These are phyloP conservation scores for Gentiana straminea DNA, from an alignment of 257 asterid genomes.

Conservation along the genomic window DNA sequence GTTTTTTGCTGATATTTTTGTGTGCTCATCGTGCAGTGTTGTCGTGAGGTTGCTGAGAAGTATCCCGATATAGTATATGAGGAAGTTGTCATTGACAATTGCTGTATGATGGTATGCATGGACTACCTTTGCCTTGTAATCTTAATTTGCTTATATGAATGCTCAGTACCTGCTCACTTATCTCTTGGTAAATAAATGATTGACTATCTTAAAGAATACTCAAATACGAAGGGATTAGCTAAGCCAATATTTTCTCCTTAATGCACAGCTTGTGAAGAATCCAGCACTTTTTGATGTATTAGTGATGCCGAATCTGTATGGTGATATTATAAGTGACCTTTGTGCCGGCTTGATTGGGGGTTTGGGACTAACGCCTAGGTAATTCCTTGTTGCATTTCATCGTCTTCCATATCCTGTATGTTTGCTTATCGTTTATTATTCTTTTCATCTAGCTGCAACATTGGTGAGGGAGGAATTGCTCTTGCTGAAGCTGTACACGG, in stretches of 20 bases:
- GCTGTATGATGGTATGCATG: conserved; percentile 81
- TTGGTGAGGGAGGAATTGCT: conserved; percentile 97
- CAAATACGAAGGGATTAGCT: neutral
- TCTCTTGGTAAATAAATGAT: neutral
- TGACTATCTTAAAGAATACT: neutral
- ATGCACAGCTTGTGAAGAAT: conserved; percentile 72
- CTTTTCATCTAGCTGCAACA: conserved; percentile 46
- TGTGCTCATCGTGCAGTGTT: conserved; percentile 49
- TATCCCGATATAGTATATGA: conserved; percentile 79
- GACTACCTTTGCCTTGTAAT: conserved; percentile 5
- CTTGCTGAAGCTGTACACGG: conserved; percentile 99
- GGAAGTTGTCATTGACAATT: conserved; percentile 94
- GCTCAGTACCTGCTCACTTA: neutral
- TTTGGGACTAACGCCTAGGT: conserved; percentile 95
- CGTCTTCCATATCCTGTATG: neutral
- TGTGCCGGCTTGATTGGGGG: conserved; percentile 96
- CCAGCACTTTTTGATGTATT: conserved; percentile 75
- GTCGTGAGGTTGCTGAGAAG: conserved; percentile 93
- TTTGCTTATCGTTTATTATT: neutral
- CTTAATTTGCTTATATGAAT: neutral
- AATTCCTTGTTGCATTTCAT: conserved; percentile 1
- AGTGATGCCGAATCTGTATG: conserved; percentile 55
- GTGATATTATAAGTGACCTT: conserved; percentile 74
- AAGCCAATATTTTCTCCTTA: neutral
- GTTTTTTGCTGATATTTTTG: conserved; percentile 17